Evolutionary conservation across 2,329 filamentous ascomycete species (phyloP).

Genomic region (Nothopassalora personata): DNA sequence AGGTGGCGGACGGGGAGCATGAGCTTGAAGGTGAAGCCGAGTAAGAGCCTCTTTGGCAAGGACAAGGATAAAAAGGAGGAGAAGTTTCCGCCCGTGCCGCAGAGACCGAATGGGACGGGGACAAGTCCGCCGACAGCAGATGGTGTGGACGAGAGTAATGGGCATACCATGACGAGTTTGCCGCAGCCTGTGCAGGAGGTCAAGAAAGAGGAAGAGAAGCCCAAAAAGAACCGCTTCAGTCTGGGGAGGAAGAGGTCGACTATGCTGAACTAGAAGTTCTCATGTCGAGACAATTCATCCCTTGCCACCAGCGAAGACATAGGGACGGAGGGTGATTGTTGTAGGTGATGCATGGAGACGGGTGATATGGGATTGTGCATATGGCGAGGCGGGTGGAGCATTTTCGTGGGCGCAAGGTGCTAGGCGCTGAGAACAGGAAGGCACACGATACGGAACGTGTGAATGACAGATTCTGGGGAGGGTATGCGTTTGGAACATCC

Average conservation of each 20-base stretch:
- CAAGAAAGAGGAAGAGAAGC: slow-evolving; percentile 30
- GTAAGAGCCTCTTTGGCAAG: slow-evolving; percentile 36
- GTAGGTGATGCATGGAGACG: neutral
- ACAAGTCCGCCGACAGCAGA: neutral
- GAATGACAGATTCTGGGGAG: neutral
- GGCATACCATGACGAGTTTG: neutral
- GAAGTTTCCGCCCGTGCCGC: slow-evolving; percentile 23
- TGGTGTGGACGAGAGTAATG: neutral
- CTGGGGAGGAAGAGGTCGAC: slow-evolving; percentile 66
- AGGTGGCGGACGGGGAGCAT: slow-evolving; percentile 65
- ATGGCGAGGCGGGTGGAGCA: neutral
- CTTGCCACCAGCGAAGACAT: neutral
- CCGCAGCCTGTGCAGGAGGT: slow-evolving; percentile 1
- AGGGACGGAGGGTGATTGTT: neutral
- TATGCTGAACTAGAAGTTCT: slow-evolving; percentile 3
- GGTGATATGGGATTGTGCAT: neutral
- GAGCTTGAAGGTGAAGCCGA: slow-evolving; percentile 66
- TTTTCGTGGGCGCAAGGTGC: neutral
- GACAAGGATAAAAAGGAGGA: slow-evolving; percentile 40
- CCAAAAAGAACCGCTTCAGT: slow-evolving; percentile 60
- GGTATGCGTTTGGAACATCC: neutral
- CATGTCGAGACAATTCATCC: neutral
- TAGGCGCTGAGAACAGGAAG: neutral
- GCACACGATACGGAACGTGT: neutral
- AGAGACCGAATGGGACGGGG: slow-evolving; percentile 16